Evolutionary conservation across 306 rosid species (phyloP).

Genomic region (Begonia loranthoides): DNA sequence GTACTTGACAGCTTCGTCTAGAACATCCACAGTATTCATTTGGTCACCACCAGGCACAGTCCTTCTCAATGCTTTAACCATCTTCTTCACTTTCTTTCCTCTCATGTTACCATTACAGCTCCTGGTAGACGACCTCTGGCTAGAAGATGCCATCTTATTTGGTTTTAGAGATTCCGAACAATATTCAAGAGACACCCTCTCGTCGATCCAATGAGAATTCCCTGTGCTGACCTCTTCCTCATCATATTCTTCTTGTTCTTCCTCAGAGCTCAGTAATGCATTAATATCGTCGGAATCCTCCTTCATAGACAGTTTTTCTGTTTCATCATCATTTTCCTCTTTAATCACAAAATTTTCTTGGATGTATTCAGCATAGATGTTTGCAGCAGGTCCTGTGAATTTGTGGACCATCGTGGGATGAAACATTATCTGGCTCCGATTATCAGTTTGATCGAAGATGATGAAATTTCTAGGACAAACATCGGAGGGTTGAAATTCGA

Average conservation of each 20-base stretch:
- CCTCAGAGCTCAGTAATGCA: constrained; percentile 80
- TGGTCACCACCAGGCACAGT: constrained; percentile 73
- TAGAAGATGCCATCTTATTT: constrained; percentile 29
- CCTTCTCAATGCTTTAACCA: constrained; percentile 62
- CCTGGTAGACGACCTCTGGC: constrained; percentile 26
- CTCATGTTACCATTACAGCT: constrained; percentile 35
- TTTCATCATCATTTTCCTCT: constrained; percentile 24
- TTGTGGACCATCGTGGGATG: constrained; percentile 69
- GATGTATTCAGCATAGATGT: constrained; percentile 29
- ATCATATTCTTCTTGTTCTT: constrained; percentile 49
- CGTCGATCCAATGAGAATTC: constrained; percentile 47
- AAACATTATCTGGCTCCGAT: constrained; percentile 66
- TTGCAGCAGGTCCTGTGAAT: constrained; percentile 34
- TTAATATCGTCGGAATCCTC: constrained; percentile 76
- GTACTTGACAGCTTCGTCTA: constrained; percentile 85
- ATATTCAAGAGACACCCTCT: constrained; percentile 40
- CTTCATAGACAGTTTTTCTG: constrained; percentile 41
- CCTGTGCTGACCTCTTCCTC: constrained; percentile 91
- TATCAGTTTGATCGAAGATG: constrained; percentile 74
- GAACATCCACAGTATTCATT: constrained; percentile 53
- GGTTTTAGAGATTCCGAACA: constrained; percentile 51
- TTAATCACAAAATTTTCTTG: constrained; percentile 29
- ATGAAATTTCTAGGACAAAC: constrained; percentile 80
- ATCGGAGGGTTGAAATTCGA: constrained; percentile 69
- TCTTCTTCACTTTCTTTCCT: constrained; percentile 57